Percentiles rank a stretch among this genome's conserved stretches.
phyloP scores from a whole-genome alignment of 345 rosid genomes.

The Bruguiera gymnorhiza region DNA sequence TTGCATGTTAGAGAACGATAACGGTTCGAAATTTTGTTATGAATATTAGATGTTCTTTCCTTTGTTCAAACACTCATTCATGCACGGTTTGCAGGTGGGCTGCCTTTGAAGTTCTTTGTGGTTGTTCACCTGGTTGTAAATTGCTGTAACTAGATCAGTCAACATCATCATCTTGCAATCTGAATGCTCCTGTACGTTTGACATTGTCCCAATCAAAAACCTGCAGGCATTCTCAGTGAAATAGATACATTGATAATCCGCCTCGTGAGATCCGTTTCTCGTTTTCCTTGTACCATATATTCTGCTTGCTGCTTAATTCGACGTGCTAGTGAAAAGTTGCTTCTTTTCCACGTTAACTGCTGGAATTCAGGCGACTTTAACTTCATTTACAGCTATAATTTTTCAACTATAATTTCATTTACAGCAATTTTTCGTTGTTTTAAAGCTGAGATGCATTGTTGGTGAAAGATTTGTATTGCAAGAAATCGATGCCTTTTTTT shows the following conservation, averaged over 20 bases:
- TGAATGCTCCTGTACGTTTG: conserved; percentile 32
- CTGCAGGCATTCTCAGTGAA: conserved; percentile 10
- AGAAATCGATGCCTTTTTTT: too few relatives aligned
- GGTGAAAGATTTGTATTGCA: too few relatives aligned
- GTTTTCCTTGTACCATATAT: too few relatives aligned
- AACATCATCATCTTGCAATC: conserved; percentile 16
- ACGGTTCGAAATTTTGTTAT: not conserved
- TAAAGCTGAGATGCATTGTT: too few relatives aligned
- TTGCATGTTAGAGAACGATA: not conserved
- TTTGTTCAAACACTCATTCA: not conserved
- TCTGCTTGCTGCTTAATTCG: too few relatives aligned
- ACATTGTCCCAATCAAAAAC: conserved; percentile 11
- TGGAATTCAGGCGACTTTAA: too few relatives aligned
- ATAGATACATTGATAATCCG: conserved; percentile 16
- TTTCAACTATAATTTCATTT: too few relatives aligned
- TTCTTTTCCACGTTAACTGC: too few relatives aligned
- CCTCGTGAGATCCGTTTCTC: not conserved
- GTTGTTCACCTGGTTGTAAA: conserved; percentile 36
- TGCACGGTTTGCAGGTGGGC: conserved; percentile 32
- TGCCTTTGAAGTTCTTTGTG: conserved; percentile 17
- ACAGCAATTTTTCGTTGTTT: too few relatives aligned
- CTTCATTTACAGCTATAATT: too few relatives aligned
- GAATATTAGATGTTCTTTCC: not conserved
- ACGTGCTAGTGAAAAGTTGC: too few relatives aligned
- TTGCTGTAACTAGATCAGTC: conserved; percentile 20